phyloP scores from a whole-genome alignment of 805 yeast species.

The Wickerhamiella parazyma region DNA sequence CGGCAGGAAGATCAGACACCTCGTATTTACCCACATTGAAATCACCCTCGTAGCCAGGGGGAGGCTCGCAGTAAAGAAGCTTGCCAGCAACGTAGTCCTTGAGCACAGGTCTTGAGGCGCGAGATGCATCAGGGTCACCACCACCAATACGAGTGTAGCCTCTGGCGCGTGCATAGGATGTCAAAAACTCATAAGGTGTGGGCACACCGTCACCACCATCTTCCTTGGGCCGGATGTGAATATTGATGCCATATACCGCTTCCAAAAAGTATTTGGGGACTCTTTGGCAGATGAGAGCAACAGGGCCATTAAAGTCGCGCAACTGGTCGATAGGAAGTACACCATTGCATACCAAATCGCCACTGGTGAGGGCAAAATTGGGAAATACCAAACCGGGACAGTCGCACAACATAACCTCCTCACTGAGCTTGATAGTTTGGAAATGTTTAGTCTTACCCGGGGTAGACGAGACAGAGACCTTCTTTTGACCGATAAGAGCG shows the following conservation, averaged over 20 bases:
- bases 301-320: constrained; percentile 83
- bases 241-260: constrained; percentile 85
- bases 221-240: constrained; percentile 55
- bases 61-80: constrained; percentile 71
- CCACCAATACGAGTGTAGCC: constrained; percentile 90
- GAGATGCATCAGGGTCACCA: constrained; percentile 90
- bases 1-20: constrained; percentile 50
- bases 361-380: constrained; percentile 90
- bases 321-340: constrained; percentile 97
- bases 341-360: constrained; percentile 95
- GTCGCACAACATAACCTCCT: constrained; percentile 79
- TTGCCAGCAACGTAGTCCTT: constrained; percentile 95
- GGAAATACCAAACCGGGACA: constrained; percentile 99
- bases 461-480: constrained; percentile 95
- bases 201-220: constrained; percentile 87
- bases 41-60: constrained; percentile 56
- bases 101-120: constrained; percentile 83
- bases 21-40: constrained; percentile 71
- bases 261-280: constrained; percentile 82
- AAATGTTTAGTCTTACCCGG: constrained; percentile 99
- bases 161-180: constrained; percentile 89
- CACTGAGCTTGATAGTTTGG: constrained; percentile 82
- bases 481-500: constrained; percentile 89
- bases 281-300: constrained; percentile 70
- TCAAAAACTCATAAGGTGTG: constrained; percentile 75